Evolutionary conservation across 2,329 filamentous ascomycete species (phyloP).

Genomic region (Alternaria metachromatica): DNA sequence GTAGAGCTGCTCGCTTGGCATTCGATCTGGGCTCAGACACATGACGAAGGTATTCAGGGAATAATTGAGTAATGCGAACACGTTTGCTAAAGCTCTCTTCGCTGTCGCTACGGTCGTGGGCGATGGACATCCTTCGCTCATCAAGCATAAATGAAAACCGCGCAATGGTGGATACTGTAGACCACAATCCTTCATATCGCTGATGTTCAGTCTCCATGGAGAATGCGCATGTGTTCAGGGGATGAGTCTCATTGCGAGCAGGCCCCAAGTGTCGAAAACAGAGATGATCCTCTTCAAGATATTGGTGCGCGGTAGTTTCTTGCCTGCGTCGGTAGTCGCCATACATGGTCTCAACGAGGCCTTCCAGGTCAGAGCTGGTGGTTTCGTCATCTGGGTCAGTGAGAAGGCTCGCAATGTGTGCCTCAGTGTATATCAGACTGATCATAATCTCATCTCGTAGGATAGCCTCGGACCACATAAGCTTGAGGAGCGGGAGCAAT

Average conservation of each 20-base stretch:
- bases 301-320: constrained; percentile 55
- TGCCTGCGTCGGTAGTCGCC: constrained; percentile 77
- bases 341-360: constrained; percentile 75
- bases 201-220: constrained; percentile 42
- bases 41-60: constrained; percentile 51
- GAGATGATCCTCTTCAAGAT: constrained; percentile 79
- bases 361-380: constrained; percentile 59
- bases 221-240: constrained; percentile 38
- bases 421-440: constrained; percentile 67
- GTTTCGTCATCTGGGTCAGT: constrained; percentile 28
- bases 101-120: constrained; percentile 24
- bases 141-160: constrained; percentile 47
- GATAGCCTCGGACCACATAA: constrained; percentile 71
- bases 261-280: constrained; percentile 52
- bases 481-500: constrained; percentile 73
- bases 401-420: constrained; percentile 48
- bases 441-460: constrained; percentile 78
- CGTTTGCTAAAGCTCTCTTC: constrained; percentile 46
- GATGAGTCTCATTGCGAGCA: constrained; percentile 37
- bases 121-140: constrained; percentile 23
- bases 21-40: constrained; percentile 43
- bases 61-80: constrained; percentile 44
- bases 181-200: constrained; percentile 46
- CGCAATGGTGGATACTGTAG: constrained; percentile 49
- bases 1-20: constrained; percentile 59